Evolutionary conservation across 805 yeast species (phyloP).

Genomic region (Millerago galiae): DNA sequence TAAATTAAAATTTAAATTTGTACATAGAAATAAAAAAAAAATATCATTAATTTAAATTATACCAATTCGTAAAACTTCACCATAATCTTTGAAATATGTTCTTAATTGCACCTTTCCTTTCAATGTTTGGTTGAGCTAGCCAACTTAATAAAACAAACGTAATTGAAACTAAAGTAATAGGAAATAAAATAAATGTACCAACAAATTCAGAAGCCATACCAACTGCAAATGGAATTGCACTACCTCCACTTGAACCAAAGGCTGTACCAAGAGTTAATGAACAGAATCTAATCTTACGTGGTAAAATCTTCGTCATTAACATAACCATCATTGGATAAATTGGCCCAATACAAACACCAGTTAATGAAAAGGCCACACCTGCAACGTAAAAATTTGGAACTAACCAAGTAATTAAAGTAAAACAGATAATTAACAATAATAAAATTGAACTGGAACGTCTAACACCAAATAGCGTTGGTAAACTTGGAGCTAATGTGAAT

Average conservation of each 20-base stretch:
- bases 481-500: slow-evolving; percentile 36
- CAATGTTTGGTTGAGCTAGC: slow-evolving; percentile 40
- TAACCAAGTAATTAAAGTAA: slow-evolving; percentile 42
- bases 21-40: neutral
- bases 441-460: slow-evolving; percentile 37
- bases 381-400: slow-evolving; percentile 38
- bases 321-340: slow-evolving; percentile 47
- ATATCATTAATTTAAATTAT: neutral
- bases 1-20: neutral
- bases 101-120: slow-evolving; percentile 23
- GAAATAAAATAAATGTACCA: slow-evolving; percentile 46
- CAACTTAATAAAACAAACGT: slow-evolving; percentile 32
- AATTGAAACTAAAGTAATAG: slow-evolving; percentile 37
- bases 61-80: slow-evolving; percentile 7
- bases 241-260: slow-evolving; percentile 54
- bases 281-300: slow-evolving; percentile 45
- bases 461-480: slow-evolving; percentile 34
- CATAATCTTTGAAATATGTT: slow-evolving; percentile 20
- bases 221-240: slow-evolving; percentile 45
- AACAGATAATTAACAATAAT: slow-evolving; percentile 28
- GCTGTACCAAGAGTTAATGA: slow-evolving; percentile 47
- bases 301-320: slow-evolving; percentile 37
- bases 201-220: slow-evolving; percentile 41
- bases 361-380: slow-evolving; percentile 38
- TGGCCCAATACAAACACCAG: slow-evolving; percentile 55